phyloP scores from a whole-genome alignment of 2,329 filamentous ascomycete species.

The Phoma sp. region DNA sequence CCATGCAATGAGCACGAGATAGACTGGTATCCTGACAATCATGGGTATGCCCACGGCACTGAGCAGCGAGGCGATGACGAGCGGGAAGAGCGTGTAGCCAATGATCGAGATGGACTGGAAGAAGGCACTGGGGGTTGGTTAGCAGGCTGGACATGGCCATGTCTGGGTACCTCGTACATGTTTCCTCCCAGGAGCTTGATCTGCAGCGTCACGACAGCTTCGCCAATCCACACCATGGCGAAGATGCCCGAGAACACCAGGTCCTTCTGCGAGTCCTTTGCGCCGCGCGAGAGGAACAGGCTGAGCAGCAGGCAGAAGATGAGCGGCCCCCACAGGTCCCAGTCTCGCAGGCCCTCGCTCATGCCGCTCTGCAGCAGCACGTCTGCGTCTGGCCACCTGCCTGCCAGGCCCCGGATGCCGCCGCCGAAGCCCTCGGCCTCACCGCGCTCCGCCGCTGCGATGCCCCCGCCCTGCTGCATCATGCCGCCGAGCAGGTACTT shows the following conservation, averaged over 20 bases:
- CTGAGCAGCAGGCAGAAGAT: conserved; percentile 92
- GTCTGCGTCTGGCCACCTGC: conserved; percentile 73
- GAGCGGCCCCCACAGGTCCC: conserved; percentile 97
- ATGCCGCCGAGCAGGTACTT: conserved; percentile 84
- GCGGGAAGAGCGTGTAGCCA: conserved; percentile 95
- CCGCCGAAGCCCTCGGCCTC: conserved; percentile 56
- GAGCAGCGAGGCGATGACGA: conserved; percentile 90
- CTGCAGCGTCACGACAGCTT: conserved; percentile 96
- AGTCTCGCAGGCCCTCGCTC: conserved; percentile 90
- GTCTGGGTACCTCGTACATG: conserved; percentile 71
- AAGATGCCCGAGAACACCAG: conserved; percentile 96
- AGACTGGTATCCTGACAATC: conserved; percentile 87
- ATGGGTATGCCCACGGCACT: conserved; percentile 82
- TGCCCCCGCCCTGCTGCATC: conserved; percentile 65
- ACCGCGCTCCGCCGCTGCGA: conserved; percentile 64
- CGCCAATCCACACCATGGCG: conserved; percentile 94
- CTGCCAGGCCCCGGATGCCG: conserved; percentile 62
- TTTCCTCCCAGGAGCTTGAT: conserved; percentile 96
- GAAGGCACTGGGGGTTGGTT: conserved; percentile 75
- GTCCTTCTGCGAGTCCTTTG: conserved; percentile 80
- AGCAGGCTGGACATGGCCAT: conserved; percentile 23
- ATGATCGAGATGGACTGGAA: conserved; percentile 98
- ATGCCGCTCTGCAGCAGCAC: conserved; percentile 73
- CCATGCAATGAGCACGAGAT: conserved; percentile 87
- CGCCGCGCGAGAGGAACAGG: conserved; percentile 84